These are phyloP conservation scores for Sugiyamaella smithiae DNA, from an alignment of 805 yeast genomes.

Conservation along the genomic window DNA sequence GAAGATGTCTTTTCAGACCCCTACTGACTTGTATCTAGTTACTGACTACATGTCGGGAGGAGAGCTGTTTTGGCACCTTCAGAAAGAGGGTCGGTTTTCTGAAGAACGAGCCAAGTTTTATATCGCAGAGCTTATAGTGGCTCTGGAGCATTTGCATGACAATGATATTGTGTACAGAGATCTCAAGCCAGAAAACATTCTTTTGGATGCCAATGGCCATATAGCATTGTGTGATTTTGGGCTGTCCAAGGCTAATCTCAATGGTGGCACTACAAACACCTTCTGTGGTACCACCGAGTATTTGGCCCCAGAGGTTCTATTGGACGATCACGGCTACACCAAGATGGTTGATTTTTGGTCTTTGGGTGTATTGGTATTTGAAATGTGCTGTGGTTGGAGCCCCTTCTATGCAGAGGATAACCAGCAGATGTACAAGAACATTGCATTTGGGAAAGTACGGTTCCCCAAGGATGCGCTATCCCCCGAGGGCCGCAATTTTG, in stretches of 20 bases:
- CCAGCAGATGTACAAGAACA: constrained; percentile 98
- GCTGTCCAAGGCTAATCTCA: constrained; percentile 85
- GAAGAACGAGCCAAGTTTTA: constrained; percentile 96
- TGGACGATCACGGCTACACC: constrained; percentile 95
- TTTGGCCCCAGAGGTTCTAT: constrained; percentile 91
- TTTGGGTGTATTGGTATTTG: constrained; percentile 91
- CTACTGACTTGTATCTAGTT: constrained; percentile 84
- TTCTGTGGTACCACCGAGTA: constrained; percentile 99
- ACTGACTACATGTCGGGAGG: constrained; percentile 99
- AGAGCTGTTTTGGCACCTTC: constrained; percentile 94
- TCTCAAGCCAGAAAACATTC: constrained; percentile 92
- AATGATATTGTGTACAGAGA: constrained; percentile 96
- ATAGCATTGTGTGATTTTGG: constrained; percentile 98
- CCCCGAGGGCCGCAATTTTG: constrained; percentile 91
- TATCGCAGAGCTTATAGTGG: constrained; percentile 91
- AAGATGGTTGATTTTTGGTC: constrained; percentile 99
- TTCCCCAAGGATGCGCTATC: constrained; percentile 95
- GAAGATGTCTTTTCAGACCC: constrained; percentile 95
- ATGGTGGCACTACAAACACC: constrained; percentile 90
- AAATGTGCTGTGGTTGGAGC: constrained; percentile 99
- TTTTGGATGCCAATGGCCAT: constrained; percentile 95
- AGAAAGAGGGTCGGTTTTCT: constrained; percentile 89
- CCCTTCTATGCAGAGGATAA: constrained; percentile 98
- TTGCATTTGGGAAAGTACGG: constrained; percentile 96
- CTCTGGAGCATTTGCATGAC: constrained; percentile 91